Conservation (phyloP, 495 filamentous ascomycete species). For the Pyrenula aspistea region DNA sequence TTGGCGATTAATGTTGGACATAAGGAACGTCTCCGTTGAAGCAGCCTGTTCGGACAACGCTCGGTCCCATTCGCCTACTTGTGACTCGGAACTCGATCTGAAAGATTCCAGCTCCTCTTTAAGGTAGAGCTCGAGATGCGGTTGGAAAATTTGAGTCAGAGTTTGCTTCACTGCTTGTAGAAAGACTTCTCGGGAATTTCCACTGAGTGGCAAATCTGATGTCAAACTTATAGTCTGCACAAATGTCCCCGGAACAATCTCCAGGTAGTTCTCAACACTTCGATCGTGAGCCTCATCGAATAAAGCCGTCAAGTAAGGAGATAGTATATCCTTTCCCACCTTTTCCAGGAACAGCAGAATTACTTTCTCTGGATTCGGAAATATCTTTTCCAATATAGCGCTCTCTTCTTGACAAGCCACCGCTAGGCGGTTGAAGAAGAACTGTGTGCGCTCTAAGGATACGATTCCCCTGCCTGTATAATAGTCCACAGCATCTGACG, state of each 20-base stretch:
- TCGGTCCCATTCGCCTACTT: slow-evolving; percentile 80
- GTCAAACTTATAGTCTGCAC: slow-evolving; percentile 71
- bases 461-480: slow-evolving; percentile 42
- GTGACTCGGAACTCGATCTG: slow-evolving; percentile 55
- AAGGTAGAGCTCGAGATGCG: slow-evolving; percentile 85
- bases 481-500: slow-evolving; percentile 72
- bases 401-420: slow-evolving; percentile 73
- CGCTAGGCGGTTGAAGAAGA: slow-evolving; percentile 66
- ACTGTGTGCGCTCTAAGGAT: slow-evolving; percentile 62
- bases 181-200: slow-evolving; percentile 43
- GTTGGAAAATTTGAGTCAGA: slow-evolving; percentile 67
- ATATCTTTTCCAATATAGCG: slow-evolving; percentile 71
- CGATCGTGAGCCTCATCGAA: slow-evolving; percentile 81
- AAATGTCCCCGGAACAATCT: slow-evolving; percentile 76
- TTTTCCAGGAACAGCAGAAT: slow-evolving; percentile 69
- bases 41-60: slow-evolving; percentile 85
- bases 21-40: slow-evolving; percentile 82
- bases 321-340: slow-evolving; percentile 71
- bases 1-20: slow-evolving; percentile 87
- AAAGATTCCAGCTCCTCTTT: slow-evolving; percentile 87
- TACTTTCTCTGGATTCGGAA: slow-evolving; percentile 64
- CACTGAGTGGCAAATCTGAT: slow-evolving; percentile 51
- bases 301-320: slow-evolving; percentile 73
- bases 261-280: slow-evolving; percentile 68
- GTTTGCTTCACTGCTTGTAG: slow-evolving; percentile 43